Evolutionary conservation across 352 stramenopile genomes (phyloP).

Genomic region (Phytopythium kandeliae): DNA sequence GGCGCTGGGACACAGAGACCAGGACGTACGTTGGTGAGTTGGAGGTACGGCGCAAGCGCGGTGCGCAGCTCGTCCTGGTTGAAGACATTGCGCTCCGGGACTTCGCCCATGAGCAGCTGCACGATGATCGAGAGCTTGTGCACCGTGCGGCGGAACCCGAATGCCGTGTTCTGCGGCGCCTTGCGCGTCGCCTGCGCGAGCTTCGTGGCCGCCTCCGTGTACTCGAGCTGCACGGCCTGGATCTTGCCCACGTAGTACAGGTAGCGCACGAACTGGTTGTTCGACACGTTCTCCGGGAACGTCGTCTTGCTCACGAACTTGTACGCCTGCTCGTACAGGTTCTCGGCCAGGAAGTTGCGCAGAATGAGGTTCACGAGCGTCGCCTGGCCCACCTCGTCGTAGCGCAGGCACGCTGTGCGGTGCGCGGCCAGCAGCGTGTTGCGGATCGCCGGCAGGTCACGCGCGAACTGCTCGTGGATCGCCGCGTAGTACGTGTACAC

Average conservation of each 20-base stretch:
- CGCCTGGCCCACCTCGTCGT: conserved; percentile 89
- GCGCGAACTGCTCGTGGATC: conserved; percentile 62
- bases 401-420: conserved; percentile 83
- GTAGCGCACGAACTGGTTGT: conserved; percentile 98
- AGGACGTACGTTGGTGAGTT: conserved; percentile 90
- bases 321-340: conserved; percentile 90
- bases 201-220: conserved; percentile 95
- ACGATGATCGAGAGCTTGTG: conserved; percentile 96
- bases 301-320: conserved; percentile 90
- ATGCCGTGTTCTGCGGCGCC: conserved; percentile 92
- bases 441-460: conserved; percentile 54
- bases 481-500: conserved; percentile 73
- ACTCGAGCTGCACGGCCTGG: conserved; percentile 96
- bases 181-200: conserved; percentile 97
- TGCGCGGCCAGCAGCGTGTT: conserved; percentile 72
- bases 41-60: conserved; percentile 92
- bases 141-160: conserved; percentile 95
- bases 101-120: conserved; percentile 97
- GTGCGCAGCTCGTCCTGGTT: conserved; percentile 85
- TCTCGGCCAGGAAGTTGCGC: conserved; percentile 86
- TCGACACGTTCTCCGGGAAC: conserved; percentile 91
- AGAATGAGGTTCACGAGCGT: conserved; percentile 90
- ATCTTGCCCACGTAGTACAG: conserved; percentile 97
- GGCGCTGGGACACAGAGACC: no score
- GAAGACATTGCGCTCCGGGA: conserved; percentile 95